Evolutionary conservation across 495 filamentous ascomycete species (phyloP).

Genomic region (Neurospora sp.): DNA sequence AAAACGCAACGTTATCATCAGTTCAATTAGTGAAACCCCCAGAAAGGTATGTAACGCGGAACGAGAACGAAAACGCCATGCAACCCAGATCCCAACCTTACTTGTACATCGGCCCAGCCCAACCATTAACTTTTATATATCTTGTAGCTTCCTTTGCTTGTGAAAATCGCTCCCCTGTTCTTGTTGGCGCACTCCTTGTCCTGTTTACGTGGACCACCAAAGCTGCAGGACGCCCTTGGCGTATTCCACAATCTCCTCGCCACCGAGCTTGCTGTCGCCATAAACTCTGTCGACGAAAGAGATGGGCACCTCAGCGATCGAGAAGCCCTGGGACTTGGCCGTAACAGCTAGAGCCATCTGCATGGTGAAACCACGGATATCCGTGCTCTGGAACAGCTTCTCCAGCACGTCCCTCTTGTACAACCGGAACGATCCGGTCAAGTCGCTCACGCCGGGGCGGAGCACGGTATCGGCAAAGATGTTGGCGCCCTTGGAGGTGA

Average conservation of each 20-base stretch:
- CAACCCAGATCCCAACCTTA: background rate
- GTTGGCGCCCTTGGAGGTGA: constrained; percentile 86
- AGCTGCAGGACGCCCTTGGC: constrained; percentile 82
- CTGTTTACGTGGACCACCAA: constrained; percentile 54
- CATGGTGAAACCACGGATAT: constrained; percentile 94
- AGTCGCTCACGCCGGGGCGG: constrained; percentile 87
- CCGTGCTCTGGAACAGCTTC: constrained; percentile 78
- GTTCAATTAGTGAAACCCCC: background rate
- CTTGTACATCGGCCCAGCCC: constrained; percentile 6
- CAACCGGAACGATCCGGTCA: constrained; percentile 88
- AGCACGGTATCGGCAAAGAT: constrained; percentile 91
- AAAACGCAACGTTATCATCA: background rate
- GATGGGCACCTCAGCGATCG: constrained; percentile 88
- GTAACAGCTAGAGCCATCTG: constrained; percentile 91
- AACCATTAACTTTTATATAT: background rate
- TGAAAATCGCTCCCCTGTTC: background rate
- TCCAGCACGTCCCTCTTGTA: constrained; percentile 87
- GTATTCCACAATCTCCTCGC: constrained; percentile 96
- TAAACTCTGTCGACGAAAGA: constrained; percentile 92
- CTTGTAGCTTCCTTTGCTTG: background rate
- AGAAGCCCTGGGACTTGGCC: constrained; percentile 85
- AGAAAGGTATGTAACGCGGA: background rate
- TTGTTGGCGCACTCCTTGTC: background rate
- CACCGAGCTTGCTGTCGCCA: constrained; percentile 90
- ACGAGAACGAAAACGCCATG: constrained; percentile 11